A percentile compares a stretch with the other conserved stretches of the same genome.
phyloP scores from a whole-genome alignment of 1,139 yeast species.

The Nakaseomyces bracarensis region DNA sequence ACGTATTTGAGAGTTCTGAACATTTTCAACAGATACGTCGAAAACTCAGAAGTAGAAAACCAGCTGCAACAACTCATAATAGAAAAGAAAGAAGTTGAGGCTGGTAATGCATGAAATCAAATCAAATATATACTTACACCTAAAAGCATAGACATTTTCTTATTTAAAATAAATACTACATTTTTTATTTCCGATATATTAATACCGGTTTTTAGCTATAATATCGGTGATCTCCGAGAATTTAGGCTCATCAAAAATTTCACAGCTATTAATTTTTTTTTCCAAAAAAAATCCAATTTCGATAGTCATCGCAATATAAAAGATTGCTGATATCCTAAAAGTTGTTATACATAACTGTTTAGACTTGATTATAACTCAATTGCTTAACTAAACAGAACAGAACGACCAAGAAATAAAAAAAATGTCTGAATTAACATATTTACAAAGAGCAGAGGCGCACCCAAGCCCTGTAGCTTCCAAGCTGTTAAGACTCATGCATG shows the following conservation, averaged over 20 bases:
- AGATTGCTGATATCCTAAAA: too few relatives aligned
- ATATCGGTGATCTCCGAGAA: constrained; percentile 1
- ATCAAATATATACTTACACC: neutral
- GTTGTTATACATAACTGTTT: too few relatives aligned
- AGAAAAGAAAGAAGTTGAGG: constrained; percentile 31
- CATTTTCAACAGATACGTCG: constrained; percentile 41
- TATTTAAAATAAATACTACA: too few relatives aligned
- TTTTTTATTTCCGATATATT: too few relatives aligned
- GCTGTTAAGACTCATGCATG: constrained; percentile 65
- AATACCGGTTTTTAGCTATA: too few relatives aligned
- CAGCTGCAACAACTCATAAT: constrained; percentile 35
- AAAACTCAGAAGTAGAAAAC: constrained; percentile 36
- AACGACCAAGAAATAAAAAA: neutral
- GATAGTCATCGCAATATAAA: constrained; percentile 3
- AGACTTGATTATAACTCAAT: too few relatives aligned
- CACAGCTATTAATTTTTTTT: neutral
- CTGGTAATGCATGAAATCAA: neutral
- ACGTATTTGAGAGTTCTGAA: constrained; percentile 43
- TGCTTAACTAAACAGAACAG: too few relatives aligned
- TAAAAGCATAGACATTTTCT: too few relatives aligned
- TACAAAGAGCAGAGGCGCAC: constrained; percentile 62
- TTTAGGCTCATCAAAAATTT: neutral
- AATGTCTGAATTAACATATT: constrained; percentile 41
- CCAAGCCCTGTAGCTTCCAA: constrained; percentile 73
- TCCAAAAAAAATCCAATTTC: neutral